Conservation (phyloP, 2,329 filamentous ascomycete genomes). For the Colletotrichum agaves region DNA sequence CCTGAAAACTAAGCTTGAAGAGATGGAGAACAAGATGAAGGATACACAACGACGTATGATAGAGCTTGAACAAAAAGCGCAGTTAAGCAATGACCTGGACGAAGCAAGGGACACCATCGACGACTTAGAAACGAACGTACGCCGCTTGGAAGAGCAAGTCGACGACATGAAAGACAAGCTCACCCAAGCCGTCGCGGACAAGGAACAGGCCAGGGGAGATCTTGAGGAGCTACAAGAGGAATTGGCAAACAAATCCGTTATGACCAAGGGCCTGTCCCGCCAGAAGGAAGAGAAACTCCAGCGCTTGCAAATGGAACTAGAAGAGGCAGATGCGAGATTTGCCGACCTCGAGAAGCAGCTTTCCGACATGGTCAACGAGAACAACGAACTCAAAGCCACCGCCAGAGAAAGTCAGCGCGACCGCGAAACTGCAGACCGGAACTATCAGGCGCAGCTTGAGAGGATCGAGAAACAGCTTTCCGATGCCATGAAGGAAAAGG, state of each 20-base stretch:
- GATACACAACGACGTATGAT: slow-evolving; percentile 60
- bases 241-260: slow-evolving; percentile 81
- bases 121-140: slow-evolving; percentile 66
- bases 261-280: slow-evolving; percentile 77
- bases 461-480: slow-evolving; percentile 62
- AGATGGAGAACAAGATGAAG: slow-evolving; percentile 69
- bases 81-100: slow-evolving; percentile 61
- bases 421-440: slow-evolving; percentile 51
- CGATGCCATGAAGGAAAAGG: slow-evolving; percentile 58
- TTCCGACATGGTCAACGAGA: slow-evolving; percentile 57
- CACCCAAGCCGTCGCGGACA: slow-evolving; percentile 63
- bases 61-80: slow-evolving; percentile 68
- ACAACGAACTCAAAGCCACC: slow-evolving; percentile 55
- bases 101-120: slow-evolving; percentile 69
- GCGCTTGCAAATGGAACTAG: slow-evolving; percentile 74
- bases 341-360: slow-evolving; percentile 63
- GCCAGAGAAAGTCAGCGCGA: slow-evolving; percentile 57
- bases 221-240: slow-evolving; percentile 78
- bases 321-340: slow-evolving; percentile 60
- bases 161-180: slow-evolving; percentile 66
- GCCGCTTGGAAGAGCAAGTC: slow-evolving; percentile 63
- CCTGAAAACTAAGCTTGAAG: slow-evolving; percentile 64
- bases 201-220: slow-evolving; percentile 67
- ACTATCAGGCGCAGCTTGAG: slow-evolving; percentile 54
- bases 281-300: slow-evolving; percentile 78